Evolutionary conservation across 345 rosid genomes (phyloP).

Genomic region (Kernera saxatilis): DNA sequence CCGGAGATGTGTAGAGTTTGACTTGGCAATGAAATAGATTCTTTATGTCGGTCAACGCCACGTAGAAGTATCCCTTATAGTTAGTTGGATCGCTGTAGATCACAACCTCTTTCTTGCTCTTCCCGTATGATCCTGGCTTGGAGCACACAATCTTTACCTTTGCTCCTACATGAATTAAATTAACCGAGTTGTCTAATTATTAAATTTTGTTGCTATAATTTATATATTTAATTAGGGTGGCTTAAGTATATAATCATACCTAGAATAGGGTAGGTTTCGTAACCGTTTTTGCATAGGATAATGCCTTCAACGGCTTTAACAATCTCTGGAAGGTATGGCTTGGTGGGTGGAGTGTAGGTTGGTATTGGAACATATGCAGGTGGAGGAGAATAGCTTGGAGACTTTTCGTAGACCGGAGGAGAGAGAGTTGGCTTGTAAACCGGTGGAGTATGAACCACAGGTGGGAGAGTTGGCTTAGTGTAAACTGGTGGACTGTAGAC

Average conservation of each 20-base stretch:
- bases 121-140: neutral
- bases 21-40: neutral
- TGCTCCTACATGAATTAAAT: neutral
- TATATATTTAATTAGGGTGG: neutral
- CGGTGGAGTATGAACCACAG: too few species aligned
- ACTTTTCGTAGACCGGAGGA: conserved; percentile 2
- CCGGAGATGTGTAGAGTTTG: neutral
- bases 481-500: neutral
- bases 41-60: neutral
- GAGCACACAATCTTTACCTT: neutral
- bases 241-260: conserved; percentile 26
- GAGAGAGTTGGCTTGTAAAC: neutral
- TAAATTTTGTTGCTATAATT: too few species aligned
- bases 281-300: conserved; percentile 39
- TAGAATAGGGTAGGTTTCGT: conserved; percentile 34
- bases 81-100: neutral
- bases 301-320: conserved; percentile 34
- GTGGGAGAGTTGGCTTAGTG: neutral
- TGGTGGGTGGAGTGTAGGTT: neutral
- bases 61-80: neutral
- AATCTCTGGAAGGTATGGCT: neutral
- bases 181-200: neutral
- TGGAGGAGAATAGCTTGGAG: conserved; percentile 1
- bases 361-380: neutral
- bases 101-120: neutral